A percentile compares a stretch with the other conserved stretches of the same genome.
These are phyloP conservation scores for Trebouxia sp. DNA, from an alignment of 139 green algal species.

Conservation along the genomic window DNA sequence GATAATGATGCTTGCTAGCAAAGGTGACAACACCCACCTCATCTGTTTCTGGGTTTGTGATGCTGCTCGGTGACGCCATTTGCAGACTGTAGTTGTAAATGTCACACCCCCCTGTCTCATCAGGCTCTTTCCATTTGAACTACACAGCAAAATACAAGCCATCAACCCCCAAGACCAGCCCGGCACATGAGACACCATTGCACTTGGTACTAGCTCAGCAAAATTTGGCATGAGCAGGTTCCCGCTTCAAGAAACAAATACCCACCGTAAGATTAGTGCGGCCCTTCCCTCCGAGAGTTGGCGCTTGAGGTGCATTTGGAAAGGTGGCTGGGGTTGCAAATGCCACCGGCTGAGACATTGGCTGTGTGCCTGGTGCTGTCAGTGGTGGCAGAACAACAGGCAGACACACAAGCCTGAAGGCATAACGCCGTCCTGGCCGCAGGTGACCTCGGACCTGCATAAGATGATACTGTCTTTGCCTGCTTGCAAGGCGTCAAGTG, in stretches of 20 bases:
- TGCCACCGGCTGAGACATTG: constrained; percentile 38
- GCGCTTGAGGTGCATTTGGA: constrained; percentile 39
- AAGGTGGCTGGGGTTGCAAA: constrained; percentile 49
- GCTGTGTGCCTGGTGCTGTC: neutral
- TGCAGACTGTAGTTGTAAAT: constrained; percentile 57
- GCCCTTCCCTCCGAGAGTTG: constrained; percentile 42
- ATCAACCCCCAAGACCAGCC: too few species aligned
- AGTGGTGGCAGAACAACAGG: constrained; percentile 26
- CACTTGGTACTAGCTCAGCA: too few species aligned
- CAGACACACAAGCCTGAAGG: constrained; percentile 37
- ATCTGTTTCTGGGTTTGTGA: constrained; percentile 33
- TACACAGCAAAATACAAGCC: constrained; percentile 29
- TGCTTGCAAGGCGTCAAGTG: too few species aligned
- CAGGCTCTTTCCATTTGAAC: constrained; percentile 67
- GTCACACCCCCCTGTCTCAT: constrained; percentile 61
- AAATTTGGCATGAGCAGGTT: too few species aligned
- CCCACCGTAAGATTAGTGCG: constrained; percentile 54
- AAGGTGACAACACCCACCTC: neutral
- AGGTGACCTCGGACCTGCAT: too few species aligned
- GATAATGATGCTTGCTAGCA: neutral
- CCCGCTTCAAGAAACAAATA: too few species aligned
- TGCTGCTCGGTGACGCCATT: constrained; percentile 25
- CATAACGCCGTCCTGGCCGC: constrained; percentile 57
- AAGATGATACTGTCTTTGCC: too few species aligned
- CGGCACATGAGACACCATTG: too few species aligned